Percentiles rank a stretch among this genome's conserved stretches.
Evolutionary conservation across 164 flowering plant genomes (phyloP).

Genomic region (Tinospora cordifolia): DNA sequence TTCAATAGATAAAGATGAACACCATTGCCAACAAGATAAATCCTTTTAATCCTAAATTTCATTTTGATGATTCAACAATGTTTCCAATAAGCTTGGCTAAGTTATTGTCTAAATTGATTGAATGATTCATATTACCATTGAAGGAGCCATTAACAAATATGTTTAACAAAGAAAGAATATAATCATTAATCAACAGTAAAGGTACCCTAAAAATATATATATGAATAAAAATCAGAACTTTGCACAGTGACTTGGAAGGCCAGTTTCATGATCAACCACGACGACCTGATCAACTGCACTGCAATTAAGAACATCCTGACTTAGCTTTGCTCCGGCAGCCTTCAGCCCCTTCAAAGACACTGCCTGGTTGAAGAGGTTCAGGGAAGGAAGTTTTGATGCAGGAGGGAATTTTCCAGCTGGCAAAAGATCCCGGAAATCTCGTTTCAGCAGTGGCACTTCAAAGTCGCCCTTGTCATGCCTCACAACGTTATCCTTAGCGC

Average conservation of each 20-base stretch:
- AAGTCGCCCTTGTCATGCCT: slow-evolving; percentile 68
- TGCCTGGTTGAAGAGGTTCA: slow-evolving; percentile 84
- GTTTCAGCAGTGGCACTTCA: slow-evolving; percentile 74
- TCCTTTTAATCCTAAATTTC: background rate
- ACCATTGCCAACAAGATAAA: background rate
- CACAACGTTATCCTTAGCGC: slow-evolving; percentile 75
- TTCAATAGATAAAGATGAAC: background rate
- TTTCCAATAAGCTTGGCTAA: background rate
- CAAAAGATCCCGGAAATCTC: slow-evolving; percentile 49
- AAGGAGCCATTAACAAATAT: slow-evolving; percentile 2
- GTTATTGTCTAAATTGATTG: no score
- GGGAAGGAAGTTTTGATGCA: slow-evolving; percentile 71
- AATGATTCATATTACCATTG: background rate
- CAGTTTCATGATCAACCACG: slow-evolving; percentile 62
- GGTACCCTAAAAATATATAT: background rate
- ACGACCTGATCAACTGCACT: slow-evolving; percentile 57
- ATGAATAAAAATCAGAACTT: slow-evolving; percentile 49
- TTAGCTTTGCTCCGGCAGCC: slow-evolving; percentile 82
- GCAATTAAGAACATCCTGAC: slow-evolving; percentile 76
- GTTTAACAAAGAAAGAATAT: slow-evolving; percentile 17
- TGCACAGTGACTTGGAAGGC: slow-evolving; percentile 60
- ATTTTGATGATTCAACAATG: background rate
- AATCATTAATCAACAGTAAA: slow-evolving; percentile 5
- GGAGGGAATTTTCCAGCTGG: slow-evolving; percentile 76
- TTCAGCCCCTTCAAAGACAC: slow-evolving; percentile 78